Evolutionary conservation across 208 protist species (phyloP).

Genomic region (Trypanosoma melophagium): DNA sequence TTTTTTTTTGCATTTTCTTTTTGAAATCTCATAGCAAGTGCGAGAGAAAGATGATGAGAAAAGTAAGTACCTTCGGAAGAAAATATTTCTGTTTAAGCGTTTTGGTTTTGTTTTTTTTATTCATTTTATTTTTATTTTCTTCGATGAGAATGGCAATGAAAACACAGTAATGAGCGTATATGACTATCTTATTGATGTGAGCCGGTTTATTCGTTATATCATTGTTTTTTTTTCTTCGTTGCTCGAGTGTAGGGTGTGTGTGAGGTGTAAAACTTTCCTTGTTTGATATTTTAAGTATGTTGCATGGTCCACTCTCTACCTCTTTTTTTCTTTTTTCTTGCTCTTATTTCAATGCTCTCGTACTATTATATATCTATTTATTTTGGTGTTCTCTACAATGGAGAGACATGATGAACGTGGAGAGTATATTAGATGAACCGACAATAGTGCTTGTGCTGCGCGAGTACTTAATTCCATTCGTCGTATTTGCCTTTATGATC

Average conservation of each 20-base stretch:
- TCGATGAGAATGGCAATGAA: slow-evolving; percentile 6
- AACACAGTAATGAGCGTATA: not conserved
- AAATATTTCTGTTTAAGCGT: not conserved
- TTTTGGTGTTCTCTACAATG: too few species aligned
- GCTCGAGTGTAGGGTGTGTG: too few species aligned
- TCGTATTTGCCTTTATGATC: slow-evolving; percentile 46
- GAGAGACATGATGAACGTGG: not conserved
- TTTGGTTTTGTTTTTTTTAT: not conserved
- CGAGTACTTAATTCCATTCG: slow-evolving; percentile 63
- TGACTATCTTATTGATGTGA: not conserved
- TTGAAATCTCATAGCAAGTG: not conserved
- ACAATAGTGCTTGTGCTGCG: slow-evolving; percentile 42
- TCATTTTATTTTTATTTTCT: slow-evolving; percentile 3
- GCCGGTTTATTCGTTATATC: too few species aligned
- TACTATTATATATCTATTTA: not conserved
- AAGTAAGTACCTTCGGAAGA: not conserved
- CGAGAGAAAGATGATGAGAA: not conserved
- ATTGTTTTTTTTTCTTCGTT: not conserved
- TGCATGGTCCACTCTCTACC: not conserved
- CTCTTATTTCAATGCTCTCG: slow-evolving; percentile 6
- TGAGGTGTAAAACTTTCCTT: slow-evolving; percentile 17
- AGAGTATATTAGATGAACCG: slow-evolving; percentile 31
- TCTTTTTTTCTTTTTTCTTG: slow-evolving; percentile 8
- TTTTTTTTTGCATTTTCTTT: not conserved
- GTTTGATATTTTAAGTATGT: not conserved